Evolutionary conservation across 805 yeast species (phyloP), one percentile per base, ranked within the genome.

Genomic region (Candida incommunis): DNA sequence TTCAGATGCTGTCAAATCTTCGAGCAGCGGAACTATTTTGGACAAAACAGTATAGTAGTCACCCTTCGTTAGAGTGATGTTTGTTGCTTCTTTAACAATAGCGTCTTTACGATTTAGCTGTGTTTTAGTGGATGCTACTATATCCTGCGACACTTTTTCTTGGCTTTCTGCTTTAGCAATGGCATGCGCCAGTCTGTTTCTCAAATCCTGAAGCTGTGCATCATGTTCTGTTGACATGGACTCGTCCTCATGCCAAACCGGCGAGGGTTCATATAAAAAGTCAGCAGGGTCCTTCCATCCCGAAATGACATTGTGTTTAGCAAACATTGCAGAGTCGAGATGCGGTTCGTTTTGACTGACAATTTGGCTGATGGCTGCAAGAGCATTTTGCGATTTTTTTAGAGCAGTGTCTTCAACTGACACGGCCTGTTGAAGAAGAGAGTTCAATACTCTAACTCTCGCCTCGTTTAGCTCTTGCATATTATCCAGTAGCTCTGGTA

Each of bases 201-300:
- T 57, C 43, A 67, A 52, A 44, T 50, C 58, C 41, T 54, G 50
- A 45, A 61, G 53, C 4, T 64, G 59, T n/a, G 37, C 4, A 20
- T 53, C 49, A 37, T 74, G 78, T 40, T 73, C 71, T 3, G 72
- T 67, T 1, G 77, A 71, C 50, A 80, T 70, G 27, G 74, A 66
- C 51, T 86, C 95, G 62, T 92, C 96, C 57, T 92, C 98, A 63
- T 90, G 97, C 98, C 98, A 92, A 37, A 92, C 80, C 24, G 87
- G 79, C 22, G 94, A 80, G 1, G 97, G 96, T 50, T 83, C 74
- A 56, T 82, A 92, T 51, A 76, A 71, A 57, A 82, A 85, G 64
- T 90, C 97, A 4, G 67, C 68, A 1, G 96, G 97, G 54, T 87
- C 96, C 41, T 69, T 70, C 96, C 96, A 92, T 15, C 67, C 68